A percentile compares a stretch with the other conserved stretches of the same genome.
Conservation (phyloP, 352 stramenopile species). For the Phytopythium montanum region DNA sequence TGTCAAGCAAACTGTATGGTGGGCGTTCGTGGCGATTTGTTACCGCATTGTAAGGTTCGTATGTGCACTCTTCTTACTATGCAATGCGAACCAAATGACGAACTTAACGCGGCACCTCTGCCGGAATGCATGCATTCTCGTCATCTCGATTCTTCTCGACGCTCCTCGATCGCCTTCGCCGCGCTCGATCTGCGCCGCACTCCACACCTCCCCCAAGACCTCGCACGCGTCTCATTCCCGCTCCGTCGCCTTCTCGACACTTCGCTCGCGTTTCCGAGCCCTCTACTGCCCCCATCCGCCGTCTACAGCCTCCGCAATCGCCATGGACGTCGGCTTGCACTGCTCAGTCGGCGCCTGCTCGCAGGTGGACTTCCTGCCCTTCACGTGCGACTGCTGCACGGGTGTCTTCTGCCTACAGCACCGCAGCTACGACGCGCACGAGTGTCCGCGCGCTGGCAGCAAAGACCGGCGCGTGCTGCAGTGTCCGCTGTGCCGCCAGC, state of each 20-base stretch:
- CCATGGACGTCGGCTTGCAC: constrained; percentile 72
- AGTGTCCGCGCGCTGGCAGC: constrained; percentile 56
- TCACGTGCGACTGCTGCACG: constrained; percentile 81
- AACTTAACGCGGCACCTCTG: neutral
- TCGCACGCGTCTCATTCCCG: neutral
- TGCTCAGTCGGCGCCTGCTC: constrained; percentile 61
- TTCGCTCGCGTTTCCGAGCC: neutral
- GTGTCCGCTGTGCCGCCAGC: constrained; percentile 61
- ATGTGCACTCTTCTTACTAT: too few species aligned
- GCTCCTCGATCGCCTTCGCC: neutral
- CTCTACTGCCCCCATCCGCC: neutral
- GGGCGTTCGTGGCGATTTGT: neutral
- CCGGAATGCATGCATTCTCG: neutral
- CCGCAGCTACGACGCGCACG: constrained; percentile 73
- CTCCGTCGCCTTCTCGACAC: neutral
- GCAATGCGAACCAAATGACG: neutral
- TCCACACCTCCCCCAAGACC: neutral
- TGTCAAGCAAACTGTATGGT: too few species aligned
- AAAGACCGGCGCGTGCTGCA: constrained; percentile 67
- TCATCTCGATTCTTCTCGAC: neutral
- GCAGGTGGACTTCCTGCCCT: constrained; percentile 85
- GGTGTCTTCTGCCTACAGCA: constrained; percentile 84
- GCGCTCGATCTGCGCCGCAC: neutral
- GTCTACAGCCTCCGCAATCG: neutral
- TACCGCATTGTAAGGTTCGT: too few species aligned